phyloP scores from a whole-genome alignment of 2,329 filamentous ascomycete genomes.

The Endoconidiophora polonica region DNA sequence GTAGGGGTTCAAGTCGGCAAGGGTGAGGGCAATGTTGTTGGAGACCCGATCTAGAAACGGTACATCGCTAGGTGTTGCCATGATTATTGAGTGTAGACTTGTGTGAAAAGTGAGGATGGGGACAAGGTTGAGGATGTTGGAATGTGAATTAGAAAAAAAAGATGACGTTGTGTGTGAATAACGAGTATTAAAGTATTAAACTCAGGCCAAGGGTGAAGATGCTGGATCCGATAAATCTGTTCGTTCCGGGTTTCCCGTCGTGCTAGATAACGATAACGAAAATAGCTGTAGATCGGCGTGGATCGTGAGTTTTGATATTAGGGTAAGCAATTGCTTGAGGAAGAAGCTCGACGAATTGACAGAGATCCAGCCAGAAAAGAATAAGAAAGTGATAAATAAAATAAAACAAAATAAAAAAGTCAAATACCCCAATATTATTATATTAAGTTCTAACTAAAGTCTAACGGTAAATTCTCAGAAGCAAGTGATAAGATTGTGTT shows the following conservation, averaged over 20 bases:
- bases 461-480: no score
- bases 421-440: not conserved
- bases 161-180: not conserved
- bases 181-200: not conserved
- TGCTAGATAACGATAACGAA: not conserved
- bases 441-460: no score
- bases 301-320: not conserved
- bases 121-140: not conserved
- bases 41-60: slow-evolving; percentile 10
- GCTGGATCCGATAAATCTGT: no score
- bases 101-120: not conserved
- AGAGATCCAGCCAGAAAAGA: not conserved
- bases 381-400: not conserved
- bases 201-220: not conserved
- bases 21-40: slow-evolving; percentile 33
- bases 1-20: slow-evolving; percentile 33
- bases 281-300: not conserved
- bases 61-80: slow-evolving; percentile 6
- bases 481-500: no score
- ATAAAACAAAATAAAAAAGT: not conserved
- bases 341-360: not conserved
- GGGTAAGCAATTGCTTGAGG: not conserved
- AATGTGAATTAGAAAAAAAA: not conserved
- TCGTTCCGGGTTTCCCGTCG: no score
- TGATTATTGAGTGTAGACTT: not conserved